Conservation (phyloP, 805 yeast species). For the Scheffersomyces lignosus region DNA sequence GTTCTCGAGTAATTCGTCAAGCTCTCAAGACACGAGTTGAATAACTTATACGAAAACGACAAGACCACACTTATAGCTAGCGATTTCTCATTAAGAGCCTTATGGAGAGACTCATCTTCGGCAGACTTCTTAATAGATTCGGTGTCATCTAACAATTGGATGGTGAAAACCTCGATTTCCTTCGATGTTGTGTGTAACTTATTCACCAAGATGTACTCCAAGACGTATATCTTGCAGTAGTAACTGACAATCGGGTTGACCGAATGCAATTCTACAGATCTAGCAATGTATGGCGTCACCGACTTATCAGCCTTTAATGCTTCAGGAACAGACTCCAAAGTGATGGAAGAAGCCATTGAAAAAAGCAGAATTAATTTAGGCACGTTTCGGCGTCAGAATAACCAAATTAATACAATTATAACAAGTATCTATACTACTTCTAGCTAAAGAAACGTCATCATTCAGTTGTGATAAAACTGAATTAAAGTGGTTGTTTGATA, state of each 20-base stretch:
- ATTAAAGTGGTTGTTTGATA: too few relatives aligned
- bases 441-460: too few relatives aligned
- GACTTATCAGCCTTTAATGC: constrained; percentile 32
- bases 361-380: too few relatives aligned
- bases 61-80: constrained; percentile 28
- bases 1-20: constrained; percentile 19
- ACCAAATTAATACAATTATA: too few relatives aligned
- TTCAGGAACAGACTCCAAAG: constrained; percentile 21
- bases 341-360: background rate
- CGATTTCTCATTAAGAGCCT: constrained; percentile 55
- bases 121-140: constrained; percentile 55
- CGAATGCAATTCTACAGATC: constrained; percentile 56
- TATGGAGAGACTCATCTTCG: constrained; percentile 40
- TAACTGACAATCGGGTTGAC: constrained; percentile 71
- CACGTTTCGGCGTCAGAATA: too few relatives aligned
- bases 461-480: too few relatives aligned
- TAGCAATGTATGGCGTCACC: constrained; percentile 48
- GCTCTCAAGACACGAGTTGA: constrained; percentile 30
- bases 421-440: too few relatives aligned
- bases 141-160: constrained; percentile 64
- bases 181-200: constrained; percentile 57
- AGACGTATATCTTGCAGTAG: constrained; percentile 66
- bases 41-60: constrained; percentile 36
- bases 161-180: constrained; percentile 60
- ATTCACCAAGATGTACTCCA: constrained; percentile 64